Evolutionary conservation across 1,284 basidiomycete species (phyloP), one percentile per base, ranked within the genome.

Genomic region (Pascua guehoae): DNA sequence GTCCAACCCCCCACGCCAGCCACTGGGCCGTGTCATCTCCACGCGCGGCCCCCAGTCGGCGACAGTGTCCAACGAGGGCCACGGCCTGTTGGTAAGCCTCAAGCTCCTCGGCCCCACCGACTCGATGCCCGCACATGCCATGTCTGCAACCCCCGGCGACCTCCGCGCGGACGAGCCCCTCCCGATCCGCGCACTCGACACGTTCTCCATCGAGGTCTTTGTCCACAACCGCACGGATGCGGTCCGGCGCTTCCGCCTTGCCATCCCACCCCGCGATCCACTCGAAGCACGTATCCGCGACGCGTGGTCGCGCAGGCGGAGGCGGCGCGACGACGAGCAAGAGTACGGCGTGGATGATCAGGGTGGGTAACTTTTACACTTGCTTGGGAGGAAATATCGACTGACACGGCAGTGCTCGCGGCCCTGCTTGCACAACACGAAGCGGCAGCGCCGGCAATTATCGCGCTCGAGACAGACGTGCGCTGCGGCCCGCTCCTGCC

Each of bases 161-260:
- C 43, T 14, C 15, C 37, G 40, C 14, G 41, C 41, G n/a, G 8
- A 32, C n/a, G 42, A 32, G 24, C 24, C 24, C 24, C 24, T 32
- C 24, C 40, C 8, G 48, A 44, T 4, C 50, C 40, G 8, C 45
- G 49, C 8, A 32, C 78, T 88, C 40, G 85, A 90, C 63, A 81
- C 83, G 49, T 94, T 94, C 73, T 86, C 84, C 43, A 74, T 93
- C 62, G 90, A 94, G 65, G 86, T 93, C 7, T 93, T 93, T 67
- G 88, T 93, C 50, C 90, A 88, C 70, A 94, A 93, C 69, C 86
- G 86, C 72, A 87, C 85, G n/a, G 80, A 84, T 49, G 85, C 86
- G 80, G 85, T 86, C 50, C 79, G 88, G 58, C 75, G 89, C 58
- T 89, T 92, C 66, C 88, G 90, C 71, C 80, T 92, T 32, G 84